Conservation (phyloP, 768 basidiomycete genomes). For the Hydnum rufescens region DNA sequence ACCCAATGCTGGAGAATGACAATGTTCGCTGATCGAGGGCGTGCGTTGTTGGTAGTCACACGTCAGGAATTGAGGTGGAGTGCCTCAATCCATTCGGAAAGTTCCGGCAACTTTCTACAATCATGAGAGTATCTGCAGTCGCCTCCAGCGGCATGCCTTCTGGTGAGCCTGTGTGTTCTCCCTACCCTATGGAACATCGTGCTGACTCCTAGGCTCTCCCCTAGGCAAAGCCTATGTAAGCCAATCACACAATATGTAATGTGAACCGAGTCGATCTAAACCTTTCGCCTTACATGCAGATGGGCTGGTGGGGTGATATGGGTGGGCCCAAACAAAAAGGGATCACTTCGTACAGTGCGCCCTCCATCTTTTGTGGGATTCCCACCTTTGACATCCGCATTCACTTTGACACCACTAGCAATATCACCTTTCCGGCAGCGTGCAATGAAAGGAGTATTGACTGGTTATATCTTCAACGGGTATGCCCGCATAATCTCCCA, state of each 20-base stretch:
- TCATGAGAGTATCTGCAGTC: constrained; percentile 8
- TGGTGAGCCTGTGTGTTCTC: constrained; percentile 1
- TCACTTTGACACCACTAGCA: constrained; percentile 23
- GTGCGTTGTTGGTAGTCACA: no score
- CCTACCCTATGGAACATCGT: not conserved
- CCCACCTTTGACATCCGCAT: not conserved
- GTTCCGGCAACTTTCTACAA: not conserved
- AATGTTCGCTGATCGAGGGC: no score
- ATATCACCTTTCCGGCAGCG: constrained; percentile 69
- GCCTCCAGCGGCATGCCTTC: constrained; percentile 6
- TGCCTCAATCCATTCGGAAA: no score
- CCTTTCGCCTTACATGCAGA: constrained; percentile 25
- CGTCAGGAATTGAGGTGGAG: no score
- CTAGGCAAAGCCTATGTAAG: constrained; percentile 9
- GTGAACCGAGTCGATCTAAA: not conserved
- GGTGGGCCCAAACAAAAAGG: constrained; percentile 54
- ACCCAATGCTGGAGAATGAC: no score
- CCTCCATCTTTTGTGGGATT: not conserved
- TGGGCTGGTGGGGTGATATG: constrained; percentile 80
- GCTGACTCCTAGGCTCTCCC: not conserved
- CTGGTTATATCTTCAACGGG: constrained; percentile 71
- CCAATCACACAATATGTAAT: not conserved
- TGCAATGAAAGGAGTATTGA: constrained; percentile 48
- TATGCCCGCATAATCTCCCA: constrained; percentile 57
- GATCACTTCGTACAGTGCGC: constrained; percentile 64